phyloP scores from a whole-genome alignment of 768 basidiomycete species.

The Serendipita sp. region DNA sequence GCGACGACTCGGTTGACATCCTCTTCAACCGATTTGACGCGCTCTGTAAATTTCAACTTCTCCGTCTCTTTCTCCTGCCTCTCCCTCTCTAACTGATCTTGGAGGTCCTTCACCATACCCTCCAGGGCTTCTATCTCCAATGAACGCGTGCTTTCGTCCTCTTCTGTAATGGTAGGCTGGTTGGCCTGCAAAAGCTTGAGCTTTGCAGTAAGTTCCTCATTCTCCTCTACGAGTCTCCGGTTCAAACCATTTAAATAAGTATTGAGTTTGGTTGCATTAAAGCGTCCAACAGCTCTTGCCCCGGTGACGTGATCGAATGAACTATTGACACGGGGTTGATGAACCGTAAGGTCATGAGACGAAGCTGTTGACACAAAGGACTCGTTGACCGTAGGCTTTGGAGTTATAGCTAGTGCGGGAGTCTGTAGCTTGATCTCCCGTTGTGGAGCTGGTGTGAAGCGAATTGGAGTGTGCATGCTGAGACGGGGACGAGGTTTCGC shows the following conservation, averaged over 20 bases:
- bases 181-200: slow-evolving; percentile 17
- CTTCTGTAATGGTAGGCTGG: slow-evolving; percentile 21
- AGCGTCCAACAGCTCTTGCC: slow-evolving; percentile 54
- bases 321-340: slow-evolving; percentile 52
- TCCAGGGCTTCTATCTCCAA: slow-evolving; percentile 44
- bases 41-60: slow-evolving; percentile 52
- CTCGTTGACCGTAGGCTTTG: slow-evolving; percentile 31
- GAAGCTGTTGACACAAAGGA: slow-evolving; percentile 74
- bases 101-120: slow-evolving; percentile 28
- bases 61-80: slow-evolving; percentile 25
- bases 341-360: slow-evolving; percentile 74
- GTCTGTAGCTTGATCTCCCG: slow-evolving; percentile 10
- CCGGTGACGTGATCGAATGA: slow-evolving; percentile 71
- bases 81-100: slow-evolving; percentile 11
- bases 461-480: slow-evolving; percentile 36
- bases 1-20: slow-evolving; percentile 57
- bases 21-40: slow-evolving; percentile 55
- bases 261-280: slow-evolving; percentile 77
- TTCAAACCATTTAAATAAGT: slow-evolving; percentile 77
- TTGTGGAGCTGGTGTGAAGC: slow-evolving; percentile 27
- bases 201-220: slow-evolving; percentile 44
- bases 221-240: slow-evolving; percentile 70
- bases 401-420: neutral
- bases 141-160: slow-evolving; percentile 40
- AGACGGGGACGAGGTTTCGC: slow-evolving; percentile 47